Evolutionary conservation across 2,329 filamentous ascomycete species (phyloP), one percentile per base, ranked within the genome.

Genomic region (Fusarium annulatum): DNA sequence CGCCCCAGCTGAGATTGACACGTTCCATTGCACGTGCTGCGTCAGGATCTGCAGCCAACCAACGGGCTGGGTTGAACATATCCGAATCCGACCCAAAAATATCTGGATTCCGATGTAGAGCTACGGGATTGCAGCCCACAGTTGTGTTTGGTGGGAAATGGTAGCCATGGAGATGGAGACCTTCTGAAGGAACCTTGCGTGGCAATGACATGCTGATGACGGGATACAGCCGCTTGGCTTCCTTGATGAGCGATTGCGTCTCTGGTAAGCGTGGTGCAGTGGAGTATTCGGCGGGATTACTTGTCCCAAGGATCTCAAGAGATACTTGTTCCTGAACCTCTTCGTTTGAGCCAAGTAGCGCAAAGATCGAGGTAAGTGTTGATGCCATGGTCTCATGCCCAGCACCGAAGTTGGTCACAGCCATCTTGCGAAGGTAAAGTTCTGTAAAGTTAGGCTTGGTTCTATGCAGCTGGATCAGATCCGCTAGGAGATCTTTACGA

Each of bases 351-450:
- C 82, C 86, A 30, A 89, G 80, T 81, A 87, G 84, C 52, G 85
- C 80, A 52, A 89, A 75, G 28, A 83, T 80, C 7, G 87, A 84
- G 1, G 86, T 88, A 11, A 89, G 75, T 0, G 87, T 87, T 2
- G 87, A 87, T 16, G 86, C 86, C 80, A 88, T 83, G 1, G 87
- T 89, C 73, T 89, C 87, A 66, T 89, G 87, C 0, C 87, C 87
- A 3, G 87, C 87, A 16, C 87, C 87, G 71, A 89, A 88, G 69
- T 89, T 89, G 4, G 87, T 88, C 5, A 88, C 81, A 5, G 85
- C 86, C 81, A 88, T 86, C 34, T 87, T 85, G 6, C 84, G 84
- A 15, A 89, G 81, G 59, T 88, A 88, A 0, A 74, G 78, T 33
- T 86, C 83, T 1, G 76, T 85, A 65, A 89, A 88, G 10, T 83